Percentiles rank a stretch among this genome's conserved stretches.
These are phyloP conservation scores for Stephania yunnanensis DNA, from an alignment of 164 flowering plant species.

Conservation along the genomic window DNA sequence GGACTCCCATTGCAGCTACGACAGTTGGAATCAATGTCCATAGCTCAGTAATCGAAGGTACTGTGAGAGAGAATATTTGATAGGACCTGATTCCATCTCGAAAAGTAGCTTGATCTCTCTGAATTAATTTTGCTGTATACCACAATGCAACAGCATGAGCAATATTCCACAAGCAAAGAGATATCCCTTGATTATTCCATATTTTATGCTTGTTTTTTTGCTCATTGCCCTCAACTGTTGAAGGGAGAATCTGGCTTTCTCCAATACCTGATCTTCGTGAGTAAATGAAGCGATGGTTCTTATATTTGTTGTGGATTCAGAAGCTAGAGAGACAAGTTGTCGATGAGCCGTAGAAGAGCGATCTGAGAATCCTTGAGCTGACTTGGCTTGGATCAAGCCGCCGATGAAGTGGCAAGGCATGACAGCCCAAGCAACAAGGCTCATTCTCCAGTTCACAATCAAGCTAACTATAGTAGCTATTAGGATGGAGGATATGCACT, in stretches of 20 bases:
- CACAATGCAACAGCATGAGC: constrained; percentile 77
- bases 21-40: constrained; percentile 70
- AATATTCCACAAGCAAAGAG: constrained; percentile 62
- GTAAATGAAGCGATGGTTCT: constrained; percentile 63
- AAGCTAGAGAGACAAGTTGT: constrained; percentile 44
- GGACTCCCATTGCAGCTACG: constrained; percentile 43
- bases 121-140: constrained; percentile 56
- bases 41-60: constrained; percentile 70
- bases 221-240: constrained; percentile 36
- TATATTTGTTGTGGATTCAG: constrained; percentile 60
- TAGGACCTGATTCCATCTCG: constrained; percentile 60
- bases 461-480: constrained; percentile 71
- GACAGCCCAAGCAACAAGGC: constrained; percentile 77
- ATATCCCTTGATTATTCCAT: constrained; percentile 60
- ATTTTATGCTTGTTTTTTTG: constrained; percentile 49
- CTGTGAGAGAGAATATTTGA: constrained; percentile 72
- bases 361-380: constrained; percentile 58
- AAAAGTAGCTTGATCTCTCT: constrained; percentile 41
- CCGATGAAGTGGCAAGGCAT: constrained; percentile 88
- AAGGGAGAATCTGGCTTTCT: constrained; percentile 37
- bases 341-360: constrained; percentile 42
- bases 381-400: constrained; percentile 66
- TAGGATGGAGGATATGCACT: constrained; percentile 69
- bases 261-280: constrained; percentile 55
- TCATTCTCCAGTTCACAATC: constrained; percentile 64